Conservation (phyloP, 371 early-diverging fungal species). For the Apophysomyces elegans region DNA sequence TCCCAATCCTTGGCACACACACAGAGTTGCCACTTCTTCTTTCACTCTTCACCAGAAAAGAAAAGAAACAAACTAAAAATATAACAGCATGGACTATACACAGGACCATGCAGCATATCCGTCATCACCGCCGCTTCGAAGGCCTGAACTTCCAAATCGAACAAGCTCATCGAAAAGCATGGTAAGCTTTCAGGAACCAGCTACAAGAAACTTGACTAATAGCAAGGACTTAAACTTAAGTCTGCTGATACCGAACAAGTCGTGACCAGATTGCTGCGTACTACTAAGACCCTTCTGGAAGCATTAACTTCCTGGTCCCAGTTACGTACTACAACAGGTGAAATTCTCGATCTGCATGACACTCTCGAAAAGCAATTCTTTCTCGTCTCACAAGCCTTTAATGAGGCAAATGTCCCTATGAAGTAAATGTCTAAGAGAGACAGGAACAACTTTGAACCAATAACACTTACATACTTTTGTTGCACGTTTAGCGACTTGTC, state of each 20-base stretch:
- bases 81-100: slow-evolving; percentile 1
- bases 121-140: slow-evolving; percentile 5
- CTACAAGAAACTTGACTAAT: background rate
- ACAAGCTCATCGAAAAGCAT: slow-evolving; percentile 13
- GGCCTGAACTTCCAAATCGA: slow-evolving; percentile 18
- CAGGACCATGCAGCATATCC: slow-evolving; percentile 6
- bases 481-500: slow-evolving; percentile 50
- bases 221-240: slow-evolving; percentile 16
- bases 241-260: slow-evolving; percentile 63
- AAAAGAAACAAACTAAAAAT: too few species aligned
- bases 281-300: slow-evolving; percentile 63
- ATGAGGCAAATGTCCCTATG: slow-evolving; percentile 55
- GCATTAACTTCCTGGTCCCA: slow-evolving; percentile 64
- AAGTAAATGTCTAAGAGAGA: slow-evolving; percentile 40
- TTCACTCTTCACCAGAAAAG: too few species aligned
- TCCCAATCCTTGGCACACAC: too few species aligned
- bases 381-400: slow-evolving; percentile 59
- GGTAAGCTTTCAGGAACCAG: slow-evolving; percentile 9
- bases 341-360: slow-evolving; percentile 62
- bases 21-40: too few species aligned
- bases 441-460: background rate
- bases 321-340: slow-evolving; percentile 43
- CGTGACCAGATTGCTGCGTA: slow-evolving; percentile 62
- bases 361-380: slow-evolving; percentile 62
- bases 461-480: background rate